Evolutionary conservation across 257 asterid genomes (phyloP), one percentile per base, ranked within the genome.

Genomic region (Hygrophila difformis): DNA sequence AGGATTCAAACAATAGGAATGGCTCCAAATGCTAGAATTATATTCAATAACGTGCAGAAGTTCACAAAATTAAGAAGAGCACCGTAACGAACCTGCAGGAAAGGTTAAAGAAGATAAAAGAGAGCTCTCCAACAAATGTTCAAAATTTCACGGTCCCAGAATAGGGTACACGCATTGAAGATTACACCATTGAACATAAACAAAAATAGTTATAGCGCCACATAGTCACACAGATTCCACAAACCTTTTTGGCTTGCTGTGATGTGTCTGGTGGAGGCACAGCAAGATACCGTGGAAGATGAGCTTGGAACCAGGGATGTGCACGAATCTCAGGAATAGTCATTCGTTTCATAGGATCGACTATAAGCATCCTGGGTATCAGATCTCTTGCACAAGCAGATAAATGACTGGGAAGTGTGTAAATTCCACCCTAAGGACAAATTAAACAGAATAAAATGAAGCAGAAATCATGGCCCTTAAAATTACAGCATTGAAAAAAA

Each of bases 351-450:
- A 76, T 74, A 14, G 97, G 95, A 61, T 87, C 93, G 39, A 87
- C 97, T 39, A 87, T 57, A 56, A 87, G 97, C 97, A 84, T 73
- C 72, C 92, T 83, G 46, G 88, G 93, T 51, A 87, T 83, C 70
- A 87, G 61, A 68, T 87, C 95, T 62, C 95, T 80, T 26, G 95
- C 97, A 60, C 82, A 70, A 44, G 86, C 61, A 51, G 97, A 83
- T 68, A 87, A 78, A 72, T 87, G 97, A 71, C 97, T 75, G 8
- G 97, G 97, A 63, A 87, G 92, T 12, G 97, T 83, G 62, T 84
- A 87, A 60, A 87, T 80, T 48, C 95, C 94, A 53, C 93, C 95
- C 95, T 87, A 47, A 47, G 56, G 53, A 58, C 48, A 65, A 57
- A 60, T 43, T 18, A 26, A 46, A 53, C 44, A 33, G 28, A 56